Evolutionary conservation across 805 yeast genomes (phyloP).

Genomic region (Kodamaea lidongshanica): DNA sequence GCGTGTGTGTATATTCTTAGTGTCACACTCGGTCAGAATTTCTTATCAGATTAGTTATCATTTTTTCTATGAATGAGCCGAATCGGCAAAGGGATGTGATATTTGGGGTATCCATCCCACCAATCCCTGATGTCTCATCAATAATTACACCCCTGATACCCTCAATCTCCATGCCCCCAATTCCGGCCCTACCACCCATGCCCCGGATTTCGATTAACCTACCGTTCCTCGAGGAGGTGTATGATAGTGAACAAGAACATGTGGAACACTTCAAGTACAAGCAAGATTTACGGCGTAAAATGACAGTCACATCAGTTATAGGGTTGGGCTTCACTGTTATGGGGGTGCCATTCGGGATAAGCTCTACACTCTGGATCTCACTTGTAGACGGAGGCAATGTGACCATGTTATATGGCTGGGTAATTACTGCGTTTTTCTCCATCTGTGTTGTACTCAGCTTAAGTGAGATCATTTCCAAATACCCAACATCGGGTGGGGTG

Average conservation of each 20-base stretch:
- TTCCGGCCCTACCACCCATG: slow-evolving; percentile 1
- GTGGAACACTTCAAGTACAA: slow-evolving; percentile 71
- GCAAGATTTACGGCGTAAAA: slow-evolving; percentile 61
- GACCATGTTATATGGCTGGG: slow-evolving; percentile 71
- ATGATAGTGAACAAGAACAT: slow-evolving; percentile 46
- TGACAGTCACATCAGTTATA: slow-evolving; percentile 63
- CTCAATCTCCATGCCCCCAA: slow-evolving; percentile 2
- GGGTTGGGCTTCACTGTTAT: slow-evolving; percentile 76
- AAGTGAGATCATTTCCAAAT: slow-evolving; percentile 72
- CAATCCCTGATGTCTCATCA: too few relatives aligned
- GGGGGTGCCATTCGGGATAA: slow-evolving; percentile 78
- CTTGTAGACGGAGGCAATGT: slow-evolving; percentile 72
- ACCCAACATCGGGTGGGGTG: slow-evolving; percentile 70
- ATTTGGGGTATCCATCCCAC: too few relatives aligned
- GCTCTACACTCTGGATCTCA: slow-evolving; percentile 67
- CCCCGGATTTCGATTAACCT: too few relatives aligned
- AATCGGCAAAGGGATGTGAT: too few relatives aligned
- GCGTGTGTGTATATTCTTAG: too few relatives aligned
- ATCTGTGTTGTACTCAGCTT: slow-evolving; percentile 62
- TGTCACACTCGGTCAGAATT: too few relatives aligned
- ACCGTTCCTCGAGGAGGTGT: slow-evolving; percentile 14
- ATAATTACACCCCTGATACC: too few relatives aligned
- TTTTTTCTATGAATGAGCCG: too few relatives aligned
- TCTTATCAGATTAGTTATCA: too few relatives aligned
- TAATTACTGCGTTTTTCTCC: slow-evolving; percentile 57